phyloP scores from a whole-genome alignment of 192 early-diverging fungal species.

The Mortierella alpina region DNA sequence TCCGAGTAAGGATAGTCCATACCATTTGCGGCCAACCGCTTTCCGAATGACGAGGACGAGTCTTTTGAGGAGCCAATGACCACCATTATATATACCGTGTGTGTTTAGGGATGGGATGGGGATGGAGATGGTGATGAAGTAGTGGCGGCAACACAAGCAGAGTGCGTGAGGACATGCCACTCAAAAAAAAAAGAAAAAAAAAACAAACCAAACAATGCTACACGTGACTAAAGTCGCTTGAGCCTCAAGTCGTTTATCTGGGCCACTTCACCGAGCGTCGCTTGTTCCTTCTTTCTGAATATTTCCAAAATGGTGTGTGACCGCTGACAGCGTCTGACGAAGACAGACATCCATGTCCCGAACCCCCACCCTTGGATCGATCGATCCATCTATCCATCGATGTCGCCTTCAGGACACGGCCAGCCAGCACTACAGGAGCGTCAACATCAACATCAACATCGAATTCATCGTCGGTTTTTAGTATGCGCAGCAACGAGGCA shows the following conservation, averaged over 20 bases:
- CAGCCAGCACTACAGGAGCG: background rate
- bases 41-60: conserved; percentile 67
- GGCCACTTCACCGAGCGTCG: background rate
- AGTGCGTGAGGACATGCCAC: background rate
- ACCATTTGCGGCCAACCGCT: conserved; percentile 77
- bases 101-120: background rate
- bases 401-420: background rate
- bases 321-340: conserved; percentile 12
- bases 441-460: background rate
- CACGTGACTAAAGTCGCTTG: conserved; percentile 4
- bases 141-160: background rate
- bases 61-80: conserved; percentile 40
- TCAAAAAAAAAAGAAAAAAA: conserved; percentile 41
- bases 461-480: too few species aligned
- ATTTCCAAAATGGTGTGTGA: conserved; percentile 44
- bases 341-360: background rate
- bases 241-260: background rate
- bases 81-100: conserved; percentile 27
- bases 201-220: conserved; percentile 14
- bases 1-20: conserved; percentile 9
- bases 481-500: too few species aligned
- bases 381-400: conserved; percentile 32
- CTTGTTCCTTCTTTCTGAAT: conserved; percentile 41
- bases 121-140: background rate
- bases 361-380: background rate